Evolutionary conservation across 2,329 filamentous ascomycete genomes (phyloP).

Genomic region (Boeremia exigua): DNA sequence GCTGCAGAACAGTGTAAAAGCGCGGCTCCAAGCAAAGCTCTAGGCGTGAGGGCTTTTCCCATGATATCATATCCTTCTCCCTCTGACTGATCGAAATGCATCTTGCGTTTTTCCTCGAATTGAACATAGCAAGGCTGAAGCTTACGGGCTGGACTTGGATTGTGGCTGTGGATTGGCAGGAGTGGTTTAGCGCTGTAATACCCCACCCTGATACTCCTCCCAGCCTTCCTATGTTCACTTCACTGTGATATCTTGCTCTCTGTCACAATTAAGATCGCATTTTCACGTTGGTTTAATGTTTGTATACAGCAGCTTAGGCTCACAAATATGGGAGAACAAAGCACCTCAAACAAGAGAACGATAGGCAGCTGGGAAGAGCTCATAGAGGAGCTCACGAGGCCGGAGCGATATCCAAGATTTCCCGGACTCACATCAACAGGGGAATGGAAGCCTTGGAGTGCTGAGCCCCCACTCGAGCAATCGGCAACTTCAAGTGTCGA

Average conservation of each 20-base stretch:
- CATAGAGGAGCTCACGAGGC: background rate
- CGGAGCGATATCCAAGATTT: background rate
- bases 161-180: background rate
- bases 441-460: background rate
- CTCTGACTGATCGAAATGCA: background rate
- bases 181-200: background rate
- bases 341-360: background rate
- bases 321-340: background rate
- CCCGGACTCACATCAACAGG: background rate
- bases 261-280: no score
- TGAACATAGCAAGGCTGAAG: background rate
- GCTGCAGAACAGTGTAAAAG: slow-evolving; percentile 45
- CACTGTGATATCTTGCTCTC: no score
- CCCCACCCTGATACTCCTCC: background rate
- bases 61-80: background rate
- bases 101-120: background rate
- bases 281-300: no score
- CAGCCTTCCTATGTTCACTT: background rate
- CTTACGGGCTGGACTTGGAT: background rate
- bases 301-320: no score
- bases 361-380: background rate
- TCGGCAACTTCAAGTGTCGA: background rate
- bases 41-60: background rate
- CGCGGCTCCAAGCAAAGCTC: slow-evolving; percentile 22
- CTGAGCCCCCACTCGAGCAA: background rate